phyloP scores from a whole-genome alignment of 2,329 filamentous ascomycete genomes.

The Penicillium brevicompactum region DNA sequence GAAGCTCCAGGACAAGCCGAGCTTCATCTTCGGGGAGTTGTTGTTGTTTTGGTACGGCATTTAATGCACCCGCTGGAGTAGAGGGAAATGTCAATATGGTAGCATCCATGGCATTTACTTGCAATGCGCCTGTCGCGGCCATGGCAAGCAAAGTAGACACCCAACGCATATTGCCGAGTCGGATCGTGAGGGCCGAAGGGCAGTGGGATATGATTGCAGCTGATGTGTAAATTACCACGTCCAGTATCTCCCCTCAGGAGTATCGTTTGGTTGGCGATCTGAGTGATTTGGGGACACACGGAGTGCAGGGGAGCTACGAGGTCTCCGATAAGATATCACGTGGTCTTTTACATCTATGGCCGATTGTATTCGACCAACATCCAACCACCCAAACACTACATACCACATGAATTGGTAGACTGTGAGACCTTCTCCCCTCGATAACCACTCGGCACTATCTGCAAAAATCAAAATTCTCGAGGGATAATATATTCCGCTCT shows the following conservation, averaged over 20 bases:
- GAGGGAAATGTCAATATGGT: constrained; percentile 37
- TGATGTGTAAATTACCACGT: background rate
- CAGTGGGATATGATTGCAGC: background rate
- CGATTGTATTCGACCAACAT: too few species aligned
- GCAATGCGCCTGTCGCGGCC: constrained; percentile 26
- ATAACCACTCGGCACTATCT: too few species aligned
- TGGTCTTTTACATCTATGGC: background rate
- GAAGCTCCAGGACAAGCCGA: constrained; percentile 45
- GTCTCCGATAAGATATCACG: constrained; percentile 11
- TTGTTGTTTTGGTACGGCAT: background rate
- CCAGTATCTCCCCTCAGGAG: background rate
- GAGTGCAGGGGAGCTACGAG: background rate
- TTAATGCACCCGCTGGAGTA: background rate
- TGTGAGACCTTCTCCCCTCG: too few species aligned
- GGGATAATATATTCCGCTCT: too few species aligned
- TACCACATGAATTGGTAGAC: too few species aligned
- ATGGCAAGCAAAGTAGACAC: constrained; percentile 31
- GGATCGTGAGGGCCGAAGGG: background rate
- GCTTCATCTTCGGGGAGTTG: constrained; percentile 35
- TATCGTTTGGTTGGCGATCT: background rate
- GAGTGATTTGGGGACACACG: background rate
- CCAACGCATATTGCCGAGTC: constrained; percentile 27
- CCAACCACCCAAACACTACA: too few species aligned
- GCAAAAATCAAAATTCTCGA: too few species aligned
- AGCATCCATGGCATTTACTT: constrained; percentile 32